phyloP scores from a whole-genome alignment of 2,329 filamentous ascomycete species.

The Fusarium sp. region DNA sequence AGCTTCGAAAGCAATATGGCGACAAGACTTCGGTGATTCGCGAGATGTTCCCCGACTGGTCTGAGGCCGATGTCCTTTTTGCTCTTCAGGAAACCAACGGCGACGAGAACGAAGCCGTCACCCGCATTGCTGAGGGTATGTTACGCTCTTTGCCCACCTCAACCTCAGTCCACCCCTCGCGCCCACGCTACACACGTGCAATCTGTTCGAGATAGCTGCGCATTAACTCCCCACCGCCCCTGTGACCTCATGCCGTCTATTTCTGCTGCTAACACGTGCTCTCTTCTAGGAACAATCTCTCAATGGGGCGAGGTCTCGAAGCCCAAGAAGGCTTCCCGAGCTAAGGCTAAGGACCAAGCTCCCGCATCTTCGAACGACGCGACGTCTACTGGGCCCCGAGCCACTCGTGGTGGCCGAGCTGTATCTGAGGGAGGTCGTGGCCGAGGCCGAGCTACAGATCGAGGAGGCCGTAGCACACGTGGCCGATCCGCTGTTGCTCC shows the following conservation, averaged over 20 bases:
- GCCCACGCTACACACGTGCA: slow-evolving; percentile 29
- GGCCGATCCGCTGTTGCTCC: slow-evolving; percentile 69
- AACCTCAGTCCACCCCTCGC: slow-evolving; percentile 26
- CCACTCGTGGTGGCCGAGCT: slow-evolving; percentile 70
- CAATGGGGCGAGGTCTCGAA: slow-evolving; percentile 89
- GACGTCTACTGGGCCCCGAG: slow-evolving; percentile 57
- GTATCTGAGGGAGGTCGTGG: slow-evolving; percentile 72
- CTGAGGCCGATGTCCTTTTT: slow-evolving; percentile 92
- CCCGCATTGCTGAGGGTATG: slow-evolving; percentile 83
- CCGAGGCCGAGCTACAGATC: slow-evolving; percentile 71
- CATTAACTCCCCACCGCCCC: not conserved
- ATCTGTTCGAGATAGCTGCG: slow-evolving; percentile 13
- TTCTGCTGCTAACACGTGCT: slow-evolving; percentile 45
- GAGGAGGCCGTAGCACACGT: slow-evolving; percentile 71
- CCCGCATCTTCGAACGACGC: slow-evolving; percentile 63
- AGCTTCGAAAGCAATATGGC: slow-evolving; percentile 91
- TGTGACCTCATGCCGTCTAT: not conserved
- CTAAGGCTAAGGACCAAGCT: slow-evolving; percentile 76
- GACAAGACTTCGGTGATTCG: slow-evolving; percentile 83
- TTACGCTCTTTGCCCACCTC: slow-evolving; percentile 35
- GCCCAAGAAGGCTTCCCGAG: slow-evolving; percentile 79
- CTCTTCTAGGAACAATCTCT: slow-evolving; percentile 74
- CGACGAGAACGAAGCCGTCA: slow-evolving; percentile 79
- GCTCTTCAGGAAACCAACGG: slow-evolving; percentile 90
- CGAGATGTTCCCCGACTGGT: slow-evolving; percentile 96